Evolutionary conservation across 495 filamentous ascomycete species (phyloP).

Genomic region (Tetracladium marchalianum): DNA sequence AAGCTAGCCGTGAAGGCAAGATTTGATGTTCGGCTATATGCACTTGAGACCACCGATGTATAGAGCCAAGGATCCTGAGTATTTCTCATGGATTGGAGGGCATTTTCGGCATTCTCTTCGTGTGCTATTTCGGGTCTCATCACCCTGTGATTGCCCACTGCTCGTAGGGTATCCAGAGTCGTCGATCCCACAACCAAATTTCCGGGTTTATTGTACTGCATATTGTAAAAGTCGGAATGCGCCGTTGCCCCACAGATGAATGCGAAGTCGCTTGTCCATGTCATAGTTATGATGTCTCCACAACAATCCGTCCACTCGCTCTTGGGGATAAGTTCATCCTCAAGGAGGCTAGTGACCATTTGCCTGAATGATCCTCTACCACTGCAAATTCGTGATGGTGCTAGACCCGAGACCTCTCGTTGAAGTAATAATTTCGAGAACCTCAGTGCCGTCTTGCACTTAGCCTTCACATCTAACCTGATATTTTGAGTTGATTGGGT

Average conservation of each 20-base stretch:
- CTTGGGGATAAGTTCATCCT: constrained; percentile 33
- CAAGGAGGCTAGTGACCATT: constrained; percentile 28
- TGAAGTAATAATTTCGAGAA: not conserved
- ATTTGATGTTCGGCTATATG: constrained; percentile 49
- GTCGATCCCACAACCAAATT: constrained; percentile 71
- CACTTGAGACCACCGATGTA: constrained; percentile 65
- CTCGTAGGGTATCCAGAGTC: constrained; percentile 38
- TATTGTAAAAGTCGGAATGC: constrained; percentile 62
- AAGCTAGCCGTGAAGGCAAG: constrained; percentile 70
- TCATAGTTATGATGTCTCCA: constrained; percentile 48
- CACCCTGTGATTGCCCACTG: constrained; percentile 62
- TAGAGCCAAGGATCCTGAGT: constrained; percentile 62
- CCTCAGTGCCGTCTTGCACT: not conserved
- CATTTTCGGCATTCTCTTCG: constrained; percentile 30
- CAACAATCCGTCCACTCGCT: constrained; percentile 44
- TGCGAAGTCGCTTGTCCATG: constrained; percentile 41
- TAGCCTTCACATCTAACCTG: too few species aligned
- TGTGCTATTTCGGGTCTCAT: constrained; percentile 30
- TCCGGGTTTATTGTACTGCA: constrained; percentile 74
- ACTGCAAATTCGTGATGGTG: not conserved
- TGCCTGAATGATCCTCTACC: constrained; percentile 21
- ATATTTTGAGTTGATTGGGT: not conserved
- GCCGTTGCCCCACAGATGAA: constrained; percentile 60
- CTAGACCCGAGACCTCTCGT: constrained; percentile 11
- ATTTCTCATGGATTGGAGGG: constrained; percentile 45